A percentile compares a stretch with the other conserved stretches of the same genome.
These are phyloP conservation scores for Nemania sp. DNA, from an alignment of 2,329 filamentous ascomycete genomes.

Conservation along the genomic window DNA sequence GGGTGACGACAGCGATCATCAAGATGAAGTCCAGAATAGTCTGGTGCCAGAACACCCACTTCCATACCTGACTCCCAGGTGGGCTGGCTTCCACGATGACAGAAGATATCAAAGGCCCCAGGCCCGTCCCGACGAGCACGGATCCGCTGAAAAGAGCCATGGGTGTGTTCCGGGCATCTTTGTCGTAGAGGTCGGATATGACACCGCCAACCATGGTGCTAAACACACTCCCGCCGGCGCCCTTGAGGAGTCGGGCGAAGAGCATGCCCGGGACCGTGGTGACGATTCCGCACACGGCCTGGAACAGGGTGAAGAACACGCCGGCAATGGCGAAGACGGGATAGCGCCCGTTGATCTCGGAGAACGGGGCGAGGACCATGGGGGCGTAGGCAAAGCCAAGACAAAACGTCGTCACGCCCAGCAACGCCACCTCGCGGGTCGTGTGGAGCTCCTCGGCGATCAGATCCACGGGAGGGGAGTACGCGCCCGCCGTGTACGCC, in stretches of 20 bases:
- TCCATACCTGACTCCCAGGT: conserved; percentile 57
- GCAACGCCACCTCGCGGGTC: conserved; percentile 66
- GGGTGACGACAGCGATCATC: conserved; percentile 65
- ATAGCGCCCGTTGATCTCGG: conserved; percentile 83
- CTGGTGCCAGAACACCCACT: conserved; percentile 90
- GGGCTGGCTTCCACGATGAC: conserved; percentile 68
- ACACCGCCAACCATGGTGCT: conserved; percentile 93
- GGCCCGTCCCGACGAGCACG: conserved; percentile 78
- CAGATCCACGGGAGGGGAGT: conserved; percentile 69
- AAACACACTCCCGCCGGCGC: conserved; percentile 77
- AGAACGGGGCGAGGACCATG: conserved; percentile 87
- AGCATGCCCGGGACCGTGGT: conserved; percentile 73
- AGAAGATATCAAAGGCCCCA: conserved; percentile 74
- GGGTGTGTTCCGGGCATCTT: conserved; percentile 79
- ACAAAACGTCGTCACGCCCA: conserved; percentile 83
- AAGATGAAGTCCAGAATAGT: conserved; percentile 69
- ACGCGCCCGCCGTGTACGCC: conserved; percentile 80
- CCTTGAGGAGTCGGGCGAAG: conserved; percentile 74
- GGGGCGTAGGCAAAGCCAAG: conserved; percentile 79
- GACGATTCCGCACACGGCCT: conserved; percentile 75
- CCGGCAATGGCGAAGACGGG: conserved; percentile 81
- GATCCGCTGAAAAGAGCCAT: conserved; percentile 88
- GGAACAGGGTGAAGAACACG: conserved; percentile 70
- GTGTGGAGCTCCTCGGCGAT: conserved; percentile 70
- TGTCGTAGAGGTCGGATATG: conserved; percentile 82